Percentiles rank a stretch among this genome's conserved stretches.
Conservation (phyloP, 2,329 filamentous ascomycete genomes). For the Fusarium tanahbumbuense region DNA sequence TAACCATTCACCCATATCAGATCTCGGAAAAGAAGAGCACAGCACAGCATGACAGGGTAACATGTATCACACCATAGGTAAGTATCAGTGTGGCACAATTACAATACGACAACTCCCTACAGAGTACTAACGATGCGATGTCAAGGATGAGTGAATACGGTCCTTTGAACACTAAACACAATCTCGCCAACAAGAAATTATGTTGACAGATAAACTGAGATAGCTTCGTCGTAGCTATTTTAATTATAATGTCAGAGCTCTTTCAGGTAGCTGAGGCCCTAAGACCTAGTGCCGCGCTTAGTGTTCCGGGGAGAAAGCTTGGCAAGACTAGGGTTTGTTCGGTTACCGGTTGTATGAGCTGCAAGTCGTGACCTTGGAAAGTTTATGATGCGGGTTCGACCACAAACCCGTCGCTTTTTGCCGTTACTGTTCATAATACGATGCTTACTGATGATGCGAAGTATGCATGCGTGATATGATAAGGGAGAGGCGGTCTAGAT, state of each 20-base stretch:
- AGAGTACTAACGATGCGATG: neutral
- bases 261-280: slow-evolving; percentile 18
- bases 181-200: neutral
- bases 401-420: neutral
- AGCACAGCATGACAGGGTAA: slow-evolving; percentile 15
- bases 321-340: slow-evolving; percentile 35
- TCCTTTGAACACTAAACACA: neutral
- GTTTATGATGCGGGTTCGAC: neutral
- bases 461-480: neutral
- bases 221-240: slow-evolving; percentile 11
- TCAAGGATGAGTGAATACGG: neutral
- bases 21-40: slow-evolving; percentile 9
- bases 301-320: slow-evolving; percentile 38
- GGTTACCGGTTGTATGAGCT: slow-evolving; percentile 23
- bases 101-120: neutral
- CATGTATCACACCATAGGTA: slow-evolving; percentile 19
- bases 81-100: slow-evolving; percentile 3
- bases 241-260: slow-evolving; percentile 13
- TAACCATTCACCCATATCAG: slow-evolving; percentile 5
- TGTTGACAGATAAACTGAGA: slow-evolving; percentile 5
- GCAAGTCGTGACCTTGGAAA: slow-evolving; percentile 10
- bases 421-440: neutral
- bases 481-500: slow-evolving; percentile 20
- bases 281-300: slow-evolving; percentile 29
- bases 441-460: neutral